Evolutionary conservation across 495 filamentous ascomycete genomes (phyloP).

Genomic region (Trichoderma reesei): DNA sequence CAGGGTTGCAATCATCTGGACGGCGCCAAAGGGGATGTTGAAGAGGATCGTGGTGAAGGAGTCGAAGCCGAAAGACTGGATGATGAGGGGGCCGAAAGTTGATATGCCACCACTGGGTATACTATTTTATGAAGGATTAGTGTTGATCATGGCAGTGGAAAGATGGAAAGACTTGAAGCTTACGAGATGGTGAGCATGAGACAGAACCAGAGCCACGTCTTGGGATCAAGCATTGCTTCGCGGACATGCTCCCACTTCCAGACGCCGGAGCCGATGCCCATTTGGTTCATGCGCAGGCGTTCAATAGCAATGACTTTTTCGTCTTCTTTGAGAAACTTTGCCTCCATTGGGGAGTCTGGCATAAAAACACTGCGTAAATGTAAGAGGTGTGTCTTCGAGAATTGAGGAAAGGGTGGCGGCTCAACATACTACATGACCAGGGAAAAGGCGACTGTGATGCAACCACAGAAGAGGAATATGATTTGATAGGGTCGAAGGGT

Average conservation of each 20-base stretch:
- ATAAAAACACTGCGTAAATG: constrained; percentile 24
- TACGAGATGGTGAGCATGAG: constrained; percentile 34
- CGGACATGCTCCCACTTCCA: constrained; percentile 55
- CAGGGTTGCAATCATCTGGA: constrained; percentile 49
- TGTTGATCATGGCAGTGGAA: background rate
- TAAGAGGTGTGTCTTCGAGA: background rate
- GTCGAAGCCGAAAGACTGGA: constrained; percentile 49
- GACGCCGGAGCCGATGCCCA: constrained; percentile 45
- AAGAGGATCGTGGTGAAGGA: constrained; percentile 50
- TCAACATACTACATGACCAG: constrained; percentile 28
- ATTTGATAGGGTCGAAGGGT: constrained; percentile 45
- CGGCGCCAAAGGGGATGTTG: constrained; percentile 54
- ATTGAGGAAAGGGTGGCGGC: background rate
- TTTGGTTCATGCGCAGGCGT: constrained; percentile 53
- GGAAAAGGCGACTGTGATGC: constrained; percentile 42
- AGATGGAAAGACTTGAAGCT: background rate
- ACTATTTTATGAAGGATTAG: constrained; percentile 19
- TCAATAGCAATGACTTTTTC: constrained; percentile 36
- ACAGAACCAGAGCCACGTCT: constrained; percentile 54
- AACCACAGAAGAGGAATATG: constrained; percentile 46
- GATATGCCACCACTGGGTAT: constrained; percentile 53
- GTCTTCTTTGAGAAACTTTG: constrained; percentile 45
- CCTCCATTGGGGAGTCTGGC: constrained; percentile 46
- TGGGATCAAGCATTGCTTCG: constrained; percentile 45
- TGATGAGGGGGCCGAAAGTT: constrained; percentile 52